A percentile compares a stretch with the other conserved stretches of the same genome.
Conservation (phyloP, 352 stramenopile genomes). For the Phytophthora litchii region DNA sequence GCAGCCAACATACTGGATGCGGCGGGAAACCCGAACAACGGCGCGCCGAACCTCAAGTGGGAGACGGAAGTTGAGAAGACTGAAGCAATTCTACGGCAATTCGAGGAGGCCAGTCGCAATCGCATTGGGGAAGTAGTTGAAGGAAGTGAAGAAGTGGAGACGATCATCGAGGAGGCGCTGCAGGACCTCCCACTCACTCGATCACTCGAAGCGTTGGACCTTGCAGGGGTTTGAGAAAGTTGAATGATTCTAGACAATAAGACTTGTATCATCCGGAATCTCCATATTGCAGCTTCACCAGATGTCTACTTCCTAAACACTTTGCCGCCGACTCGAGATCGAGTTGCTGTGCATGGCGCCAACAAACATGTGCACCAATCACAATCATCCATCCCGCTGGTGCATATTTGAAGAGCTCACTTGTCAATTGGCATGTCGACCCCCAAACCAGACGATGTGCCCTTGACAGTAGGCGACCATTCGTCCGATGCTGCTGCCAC, state of each 20-base stretch:
- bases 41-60: constrained; percentile 62
- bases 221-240: constrained; percentile 58
- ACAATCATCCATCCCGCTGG: constrained; percentile 13
- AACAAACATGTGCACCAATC: constrained; percentile 12
- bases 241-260: constrained; percentile 4
- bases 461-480: background rate
- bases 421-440: constrained; percentile 34
- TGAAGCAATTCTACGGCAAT: constrained; percentile 80
- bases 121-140: constrained; percentile 61
- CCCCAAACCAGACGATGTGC: constrained; percentile 8
- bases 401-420: constrained; percentile 22
- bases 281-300: constrained; percentile 2
- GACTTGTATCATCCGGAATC: constrained; percentile 6
- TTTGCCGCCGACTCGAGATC: constrained; percentile 25
- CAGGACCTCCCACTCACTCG: constrained; percentile 73
- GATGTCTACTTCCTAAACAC: background rate
- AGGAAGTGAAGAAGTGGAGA: constrained; percentile 60
- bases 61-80: constrained; percentile 85
- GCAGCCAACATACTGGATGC: constrained; percentile 42
- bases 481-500: constrained; percentile 9
- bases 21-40: constrained; percentile 36
- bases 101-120: constrained; percentile 78
- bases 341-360: constrained; percentile 19
- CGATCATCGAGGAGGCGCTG: constrained; percentile 65
- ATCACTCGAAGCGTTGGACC: constrained; percentile 78